Evolutionary conservation across 495 filamentous ascomycete species (phyloP), one percentile per base, ranked within the genome.

Genomic region (Friedmanniomyces simplex): DNA sequence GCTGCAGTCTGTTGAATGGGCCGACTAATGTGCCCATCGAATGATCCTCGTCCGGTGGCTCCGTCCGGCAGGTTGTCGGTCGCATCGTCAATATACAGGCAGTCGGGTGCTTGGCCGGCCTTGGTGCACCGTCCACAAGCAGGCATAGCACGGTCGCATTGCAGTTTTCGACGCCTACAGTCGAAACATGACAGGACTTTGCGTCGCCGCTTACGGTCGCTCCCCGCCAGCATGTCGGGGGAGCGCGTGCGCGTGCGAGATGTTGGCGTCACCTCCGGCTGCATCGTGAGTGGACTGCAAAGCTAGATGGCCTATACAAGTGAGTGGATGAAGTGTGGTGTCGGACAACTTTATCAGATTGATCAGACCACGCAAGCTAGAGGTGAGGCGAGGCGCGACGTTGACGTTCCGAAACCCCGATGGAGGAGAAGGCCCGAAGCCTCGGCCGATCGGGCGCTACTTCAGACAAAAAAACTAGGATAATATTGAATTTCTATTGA

Each of bases 181-280:
- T 66, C 63, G 22, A 54, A 58, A 39, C 63, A 66, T 6, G 63
- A 66, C 13, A 63, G 49, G 16, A 60, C 63, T 52, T 63, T 66
- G 26, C 63, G 60, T n/a, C 58, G 42, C 22, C 63, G 63, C 39
- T 66, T 66, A 0, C 61, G 55, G 7, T 63, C 61, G 26, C 47
- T 55, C 3, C 61, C 56, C 6, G 46, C 6, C 25, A 25, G 12
- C 6, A 22, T 12, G 13, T 62, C 60, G 22, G 60, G 60, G 1
- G 60, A 62, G 32, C 28, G 52, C 13, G 36, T 13, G 8, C 52
- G 18, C 13, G 28, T 47, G 20, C 22, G n/a, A 7, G 32, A 24
- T 12, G 6, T 30, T 26, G 41, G 41, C 7, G 49, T 34, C 25
- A 52, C 21, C 22, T 50, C 13, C 20, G 55, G 46, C 41, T 16